Base-by-base conservation (phyloP, 169 alveolate species). In the Condylostoma magnum region DNA sequence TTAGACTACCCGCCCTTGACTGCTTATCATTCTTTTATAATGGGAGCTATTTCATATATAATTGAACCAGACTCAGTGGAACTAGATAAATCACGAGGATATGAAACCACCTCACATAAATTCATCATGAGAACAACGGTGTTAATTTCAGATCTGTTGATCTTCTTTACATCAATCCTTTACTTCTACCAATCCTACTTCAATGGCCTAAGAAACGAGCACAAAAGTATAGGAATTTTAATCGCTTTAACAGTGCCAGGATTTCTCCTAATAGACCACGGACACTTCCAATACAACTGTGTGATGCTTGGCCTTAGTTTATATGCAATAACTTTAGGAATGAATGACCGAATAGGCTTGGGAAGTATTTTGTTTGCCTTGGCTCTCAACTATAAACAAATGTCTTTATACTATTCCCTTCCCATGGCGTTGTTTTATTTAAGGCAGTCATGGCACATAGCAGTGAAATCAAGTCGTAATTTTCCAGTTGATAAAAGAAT, bases 1-100 rank as follows among this genome's bases (percentile, higher is more conserved):
- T 56, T 93, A 48, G 97, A 95, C 68, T 93, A 93, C 68, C 98
- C 98, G 22, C 98, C 98, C 0, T 79, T 93, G 25, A 88, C 96
- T 47, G 98, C 97, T 6, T 93, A 91, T 72, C 93, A 90, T 68
- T 85, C 94, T 55, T 87, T 54, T 63, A 36, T 77, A 25, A 76
- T 76, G 41, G 94, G 93, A n/a, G 46, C 72, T 20, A 66, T 90
- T 2, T 47, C 80, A 43, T 37, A 73, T 5, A 54, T 36, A 25
- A 70, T 80, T 34, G 82, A 77, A 44, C 94, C 95, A 22, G 71
- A 81, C 30, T 90, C 94, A 33, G 71, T 93, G 8, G 85, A 72
- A 46, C 77, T 91, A 43, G 63, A 60, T 31, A 33, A 63, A 27
- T 86, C 95, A 18, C 63, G 92, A n/a, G 98, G 97, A 28, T 77